Evolutionary conservation across 768 basidiomycete species (phyloP).

Genomic region (Phallus indusiatus): DNA sequence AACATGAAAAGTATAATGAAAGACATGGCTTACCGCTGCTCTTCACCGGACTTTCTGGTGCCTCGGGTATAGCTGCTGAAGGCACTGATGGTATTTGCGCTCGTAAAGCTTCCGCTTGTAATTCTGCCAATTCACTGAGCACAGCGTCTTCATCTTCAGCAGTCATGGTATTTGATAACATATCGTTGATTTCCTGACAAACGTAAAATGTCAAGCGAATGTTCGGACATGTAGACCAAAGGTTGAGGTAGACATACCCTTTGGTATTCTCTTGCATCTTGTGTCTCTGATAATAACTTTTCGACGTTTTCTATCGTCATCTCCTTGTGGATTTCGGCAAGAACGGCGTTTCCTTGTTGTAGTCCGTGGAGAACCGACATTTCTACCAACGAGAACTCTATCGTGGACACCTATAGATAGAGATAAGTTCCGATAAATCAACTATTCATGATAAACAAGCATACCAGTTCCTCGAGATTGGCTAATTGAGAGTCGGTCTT

Average conservation of each 20-base stretch:
- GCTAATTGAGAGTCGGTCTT: conserved; percentile 90
- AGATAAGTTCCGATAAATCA: neutral
- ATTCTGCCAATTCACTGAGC: conserved; percentile 62
- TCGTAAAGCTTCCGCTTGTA: conserved; percentile 59
- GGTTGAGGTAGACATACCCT: conserved; percentile 36
- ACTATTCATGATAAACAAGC: conserved; percentile 16
- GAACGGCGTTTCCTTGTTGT: conserved; percentile 85
- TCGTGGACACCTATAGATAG: conserved; percentile 70
- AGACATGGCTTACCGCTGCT: no score
- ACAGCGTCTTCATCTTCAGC: conserved; percentile 92
- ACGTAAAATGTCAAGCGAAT: neutral
- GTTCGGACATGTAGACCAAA: conserved; percentile 3
- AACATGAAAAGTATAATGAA: no score
- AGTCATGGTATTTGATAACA: conserved; percentile 73
- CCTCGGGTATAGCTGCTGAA: conserved; percentile 41
- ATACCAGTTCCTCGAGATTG: conserved; percentile 79
- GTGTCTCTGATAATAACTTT: conserved; percentile 84
- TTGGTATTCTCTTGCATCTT: conserved; percentile 89
- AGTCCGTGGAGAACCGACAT: conserved; percentile 88
- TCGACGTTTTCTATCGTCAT: conserved; percentile 92
- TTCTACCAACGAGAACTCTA: conserved; percentile 94
- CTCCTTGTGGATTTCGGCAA: conserved; percentile 91
- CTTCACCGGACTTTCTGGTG: conserved; percentile 31
- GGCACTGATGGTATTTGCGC: conserved; percentile 20
- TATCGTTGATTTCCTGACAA: conserved; percentile 79